Conservation (phyloP, 306 rosid species). For the Trifolium repens region DNA sequence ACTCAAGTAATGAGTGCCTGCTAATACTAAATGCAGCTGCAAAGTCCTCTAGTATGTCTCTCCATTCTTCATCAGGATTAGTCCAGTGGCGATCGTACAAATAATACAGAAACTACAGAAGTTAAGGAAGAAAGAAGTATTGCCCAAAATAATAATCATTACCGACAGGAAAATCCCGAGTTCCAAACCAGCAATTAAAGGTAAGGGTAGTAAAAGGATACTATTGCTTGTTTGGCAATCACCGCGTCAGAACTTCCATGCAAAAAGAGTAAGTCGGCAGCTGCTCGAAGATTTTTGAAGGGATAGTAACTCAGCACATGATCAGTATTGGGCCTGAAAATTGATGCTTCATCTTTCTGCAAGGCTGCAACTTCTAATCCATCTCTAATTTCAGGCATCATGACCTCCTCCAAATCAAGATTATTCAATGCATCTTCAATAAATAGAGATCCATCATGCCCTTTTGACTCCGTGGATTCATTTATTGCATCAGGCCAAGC, state of each 20-base stretch:
- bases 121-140: constrained; percentile 56
- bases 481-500: constrained; percentile 92
- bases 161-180: constrained; percentile 30
- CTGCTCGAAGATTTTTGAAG: constrained; percentile 74
- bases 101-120: constrained; percentile 78
- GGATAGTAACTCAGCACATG: constrained; percentile 75
- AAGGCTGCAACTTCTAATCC: constrained; percentile 64
- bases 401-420: constrained; percentile 72
- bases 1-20: constrained; percentile 80
- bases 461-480: constrained; percentile 62
- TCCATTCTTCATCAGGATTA: constrained; percentile 84
- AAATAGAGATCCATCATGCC: constrained; percentile 75
- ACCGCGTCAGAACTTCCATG: constrained; percentile 81
- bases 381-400: constrained; percentile 52
- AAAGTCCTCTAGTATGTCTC: constrained; percentile 76
- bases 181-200: constrained; percentile 8
- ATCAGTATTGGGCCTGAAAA: constrained; percentile 63
- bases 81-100: constrained; percentile 95
- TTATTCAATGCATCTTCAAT: constrained; percentile 89
- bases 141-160: constrained; percentile 26
- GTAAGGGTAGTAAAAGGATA: constrained; percentile 64
- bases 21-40: constrained; percentile 77
- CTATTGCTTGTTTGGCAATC: constrained; percentile 95
- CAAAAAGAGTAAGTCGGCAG: constrained; percentile 87
- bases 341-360: constrained; percentile 59